Base-by-base conservation (phyloP, 768 basidiomycete genomes). In the Russula brevipes region DNA sequence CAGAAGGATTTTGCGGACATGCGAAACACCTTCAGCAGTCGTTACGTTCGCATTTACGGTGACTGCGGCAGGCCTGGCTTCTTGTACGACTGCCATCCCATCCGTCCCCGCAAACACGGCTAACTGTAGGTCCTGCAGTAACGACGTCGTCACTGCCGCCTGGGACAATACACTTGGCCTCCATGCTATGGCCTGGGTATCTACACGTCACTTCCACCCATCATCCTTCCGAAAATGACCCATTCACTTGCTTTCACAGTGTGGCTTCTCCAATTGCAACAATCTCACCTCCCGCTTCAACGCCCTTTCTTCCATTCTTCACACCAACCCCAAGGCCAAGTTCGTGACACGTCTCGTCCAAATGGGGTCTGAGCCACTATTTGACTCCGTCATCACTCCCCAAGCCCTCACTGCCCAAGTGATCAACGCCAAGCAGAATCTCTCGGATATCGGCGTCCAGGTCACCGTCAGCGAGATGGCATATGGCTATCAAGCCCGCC, bases 341-440 rank as follows among this genome's bases (percentile, higher is more conserved):
- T 88, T 82, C 58, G 80, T 88, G 31, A 86, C 85, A 0, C 81
- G 85, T 19, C 83, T 75, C 1, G 73, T 88, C 4, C 87, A 89
- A 64, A 88, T 88, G 66, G 87, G 87, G 38, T 86, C 86, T 0
- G 87, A 88, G 68, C 87, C 87, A 1, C 74, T 88, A 24, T 89
- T 72, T 62, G 87, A 88, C 68, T 57, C 72, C 51, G 87, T 80
- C 19, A 58, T 45, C 74, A 88, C 52, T 70, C 76, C 10, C 3
- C 77, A 81, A 8, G 45, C 69, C 7, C 79, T 88, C 24, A 82
- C 82, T 3, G 60, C 70, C 0, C 80, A 87, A 70, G 82, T 88
- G 17, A 72, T 56, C 9, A 67, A 69, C 0, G 79, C 81, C 38
- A 84, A 85, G 69, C 61, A 73, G 6, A 80, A 76, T 51, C 72